Conservation (phyloP, 106 monocot genomes). For the Ottelia alismoides region DNA sequence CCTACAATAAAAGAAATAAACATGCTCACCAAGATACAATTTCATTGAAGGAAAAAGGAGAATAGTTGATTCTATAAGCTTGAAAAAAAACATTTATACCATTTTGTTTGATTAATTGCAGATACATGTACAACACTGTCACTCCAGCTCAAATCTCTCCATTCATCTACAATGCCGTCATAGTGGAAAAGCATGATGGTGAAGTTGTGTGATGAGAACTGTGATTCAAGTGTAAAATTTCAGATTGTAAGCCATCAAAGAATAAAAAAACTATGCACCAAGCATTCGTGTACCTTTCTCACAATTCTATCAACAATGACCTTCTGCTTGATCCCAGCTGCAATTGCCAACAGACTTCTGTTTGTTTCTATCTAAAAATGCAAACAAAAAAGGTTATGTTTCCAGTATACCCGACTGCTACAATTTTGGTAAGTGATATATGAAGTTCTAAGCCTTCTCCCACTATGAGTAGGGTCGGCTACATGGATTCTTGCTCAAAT, state of each 20-base stretch:
- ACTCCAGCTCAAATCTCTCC: conserved; percentile 64
- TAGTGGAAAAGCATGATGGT: conserved; percentile 88
- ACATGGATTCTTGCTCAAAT: too few relatives aligned
- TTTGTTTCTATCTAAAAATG: conserved; percentile 1
- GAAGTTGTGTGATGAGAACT: conserved; percentile 50
- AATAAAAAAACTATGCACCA: not conserved
- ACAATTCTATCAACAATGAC: conserved; percentile 55
- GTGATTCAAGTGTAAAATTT: not conserved
- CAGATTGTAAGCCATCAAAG: not conserved
- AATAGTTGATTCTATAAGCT: not conserved
- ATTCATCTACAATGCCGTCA: conserved; percentile 68
- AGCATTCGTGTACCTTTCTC: conserved; percentile 37
- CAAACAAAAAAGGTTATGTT: not conserved
- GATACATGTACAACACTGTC: conserved; percentile 62
- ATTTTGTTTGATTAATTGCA: conserved; percentile 82
- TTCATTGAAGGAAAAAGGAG: not conserved
- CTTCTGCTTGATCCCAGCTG: conserved; percentile 88
- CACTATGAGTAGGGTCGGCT: too few relatives aligned
- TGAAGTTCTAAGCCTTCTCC: too few relatives aligned
- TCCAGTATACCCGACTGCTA: not conserved
- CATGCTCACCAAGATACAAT: not conserved
- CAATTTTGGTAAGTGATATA: not conserved
- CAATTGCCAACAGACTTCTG: conserved; percentile 50
- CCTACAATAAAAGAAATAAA: conserved; percentile 16
- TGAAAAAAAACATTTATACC: conserved; percentile 38